Percentiles rank a stretch among this genome's conserved stretches.
Conservation (phyloP, 208 protist species). For the Perkinsela sp. region DNA sequence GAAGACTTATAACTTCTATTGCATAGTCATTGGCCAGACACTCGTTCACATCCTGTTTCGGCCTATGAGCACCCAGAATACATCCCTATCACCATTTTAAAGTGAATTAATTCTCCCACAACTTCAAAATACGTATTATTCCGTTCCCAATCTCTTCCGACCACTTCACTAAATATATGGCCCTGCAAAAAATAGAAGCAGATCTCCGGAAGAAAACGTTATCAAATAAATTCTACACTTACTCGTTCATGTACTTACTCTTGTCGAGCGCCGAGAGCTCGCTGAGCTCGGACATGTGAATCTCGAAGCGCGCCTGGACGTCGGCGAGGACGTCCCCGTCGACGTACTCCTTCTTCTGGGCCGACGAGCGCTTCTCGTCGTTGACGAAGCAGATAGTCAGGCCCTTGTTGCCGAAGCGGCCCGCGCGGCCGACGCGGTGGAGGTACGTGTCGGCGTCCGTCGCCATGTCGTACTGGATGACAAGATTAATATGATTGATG, state of each 20-base stretch:
- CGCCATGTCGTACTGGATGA: conserved; percentile 99
- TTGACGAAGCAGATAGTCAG: conserved; percentile 92
- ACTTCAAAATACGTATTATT: too few relatives aligned
- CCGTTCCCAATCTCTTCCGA: too few relatives aligned
- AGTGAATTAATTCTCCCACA: too few relatives aligned
- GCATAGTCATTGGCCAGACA: too few relatives aligned
- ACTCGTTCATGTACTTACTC: conserved; percentile 68
- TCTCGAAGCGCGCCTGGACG: conserved; percentile 89
- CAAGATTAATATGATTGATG: conserved; percentile 96
- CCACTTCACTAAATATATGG: too few relatives aligned
- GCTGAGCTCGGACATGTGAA: conserved; percentile 79
- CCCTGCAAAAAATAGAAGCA: too few relatives aligned
- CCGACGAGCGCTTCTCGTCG: conserved; percentile 65
- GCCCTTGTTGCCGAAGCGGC: conserved; percentile 97
- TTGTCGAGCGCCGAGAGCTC: conserved; percentile 60
- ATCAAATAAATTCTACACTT: too few relatives aligned
- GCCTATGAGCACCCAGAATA: too few relatives aligned
- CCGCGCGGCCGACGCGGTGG: conserved; percentile 81
- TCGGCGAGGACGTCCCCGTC: conserved; percentile 70
- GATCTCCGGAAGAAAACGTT: too few relatives aligned
- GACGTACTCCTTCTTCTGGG: conserved; percentile 48
- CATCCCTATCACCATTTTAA: too few relatives aligned
- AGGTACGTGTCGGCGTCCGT: conserved; percentile 84
- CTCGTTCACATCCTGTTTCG: too few relatives aligned
- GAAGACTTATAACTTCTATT: too few relatives aligned